Evolutionary conservation across 75 land plant genomes (phyloP), one percentile per base, ranked within the genome.

Genomic region (Larix kaempferi): DNA sequence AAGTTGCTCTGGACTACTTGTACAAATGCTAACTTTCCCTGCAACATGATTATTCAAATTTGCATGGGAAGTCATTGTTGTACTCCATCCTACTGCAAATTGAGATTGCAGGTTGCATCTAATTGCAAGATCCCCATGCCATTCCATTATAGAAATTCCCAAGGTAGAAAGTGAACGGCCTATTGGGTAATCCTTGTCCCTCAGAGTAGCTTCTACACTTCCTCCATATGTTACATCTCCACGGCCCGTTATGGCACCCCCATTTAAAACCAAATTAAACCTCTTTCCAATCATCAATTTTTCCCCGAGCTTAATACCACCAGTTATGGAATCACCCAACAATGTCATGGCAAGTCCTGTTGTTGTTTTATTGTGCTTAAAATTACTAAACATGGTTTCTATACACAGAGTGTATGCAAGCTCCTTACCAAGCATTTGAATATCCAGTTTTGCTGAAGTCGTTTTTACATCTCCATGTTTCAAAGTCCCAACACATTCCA

Each of bases 201-300:
- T 41, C 7, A 95, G 66, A 11, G 84, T 83, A 0, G 90, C 88
- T 83, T 94, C 99, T 84, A 94, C 78, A 61, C 91, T 97, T 11
- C 95, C 99, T 12, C 99, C 99, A 84, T 90, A 97, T 2, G 95
- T 95, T 39, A 84, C 79, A 74, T 94, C 95, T 52, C 85, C 86
- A 74, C 86, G 90, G 23, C 92, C 88, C 21, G 84, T 82, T 21
- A 97, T 80, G 27, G 93, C 91, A 44, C 99, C 99, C 37, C 91
- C 88, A 78, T 88, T 92, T 12, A 89, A 90, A 22, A 91, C 92
- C 76, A 97, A 17, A 54, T 88, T 87, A 15, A 88, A 12, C 49
- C 93, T 83, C 84, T 91, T 97, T 6, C 99, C 95, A 21, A 94
- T 7, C 13, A 78, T 23, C 19, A 94, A 74, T 79, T 88, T 85